A percentile compares a stretch with the other conserved stretches of the same genome.
phyloP scores from a whole-genome alignment of 306 rosid genomes.

The Potentilla sterilis region DNA sequence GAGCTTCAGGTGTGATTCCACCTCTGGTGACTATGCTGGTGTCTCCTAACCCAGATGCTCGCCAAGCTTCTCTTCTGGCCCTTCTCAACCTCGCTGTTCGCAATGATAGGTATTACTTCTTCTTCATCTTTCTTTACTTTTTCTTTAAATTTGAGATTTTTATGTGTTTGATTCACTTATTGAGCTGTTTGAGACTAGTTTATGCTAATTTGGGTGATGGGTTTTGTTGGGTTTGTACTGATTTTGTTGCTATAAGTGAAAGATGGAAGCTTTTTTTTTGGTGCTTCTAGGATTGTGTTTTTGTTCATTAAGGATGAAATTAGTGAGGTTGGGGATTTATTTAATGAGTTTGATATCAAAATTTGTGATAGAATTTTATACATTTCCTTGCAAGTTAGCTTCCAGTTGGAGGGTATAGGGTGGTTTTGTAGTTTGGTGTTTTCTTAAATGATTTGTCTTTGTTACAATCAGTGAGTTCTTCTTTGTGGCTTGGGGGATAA shows the following conservation, averaged over 20 bases:
- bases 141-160: background rate
- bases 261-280: background rate
- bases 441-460: background rate
- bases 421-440: background rate
- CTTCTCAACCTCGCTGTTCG: conserved; percentile 91
- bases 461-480: background rate
- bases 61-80: conserved; percentile 81
- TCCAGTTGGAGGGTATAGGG: background rate
- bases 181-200: background rate
- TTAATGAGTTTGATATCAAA: background rate
- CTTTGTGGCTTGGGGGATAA: background rate
- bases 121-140: background rate
- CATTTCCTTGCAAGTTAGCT: background rate
- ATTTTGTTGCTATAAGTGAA: conserved; percentile 8
- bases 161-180: background rate
- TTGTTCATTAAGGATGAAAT: background rate
- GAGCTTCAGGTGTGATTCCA: conserved; percentile 68
- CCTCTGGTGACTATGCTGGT: conserved; percentile 80
- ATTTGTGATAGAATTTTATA: background rate
- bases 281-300: conserved; percentile 1
- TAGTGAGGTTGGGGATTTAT: background rate
- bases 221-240: background rate
- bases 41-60: conserved; percentile 65
- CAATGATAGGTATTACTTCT: conserved; percentile 53
- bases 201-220: conserved; percentile 4